These are phyloP conservation scores for Rhizopus delemar DNA, from an alignment of 371 early-diverging fungal genomes.

Conservation along the genomic window DNA sequence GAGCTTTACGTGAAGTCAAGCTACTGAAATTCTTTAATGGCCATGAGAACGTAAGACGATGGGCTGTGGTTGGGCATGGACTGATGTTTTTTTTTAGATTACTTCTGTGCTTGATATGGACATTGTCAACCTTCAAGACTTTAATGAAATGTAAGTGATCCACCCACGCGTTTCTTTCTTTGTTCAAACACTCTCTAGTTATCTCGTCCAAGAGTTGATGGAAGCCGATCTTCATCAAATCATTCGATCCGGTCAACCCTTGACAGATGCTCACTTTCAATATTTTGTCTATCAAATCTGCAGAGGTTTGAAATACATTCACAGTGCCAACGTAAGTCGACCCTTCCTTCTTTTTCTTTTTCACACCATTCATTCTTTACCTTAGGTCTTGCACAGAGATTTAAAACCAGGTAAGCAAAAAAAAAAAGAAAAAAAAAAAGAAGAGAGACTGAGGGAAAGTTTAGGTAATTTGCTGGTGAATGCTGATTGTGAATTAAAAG, in stretches of 20 bases:
- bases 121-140: slow-evolving; percentile 57
- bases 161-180: too few species aligned
- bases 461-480: slow-evolving; percentile 87
- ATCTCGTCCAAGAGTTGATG: slow-evolving; percentile 93
- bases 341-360: neutral
- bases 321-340: slow-evolving; percentile 89
- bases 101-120: slow-evolving; percentile 73
- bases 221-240: slow-evolving; percentile 98
- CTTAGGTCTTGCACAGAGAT: slow-evolving; percentile 87
- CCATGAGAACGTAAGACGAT: slow-evolving; percentile 91
- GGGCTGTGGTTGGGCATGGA: too few species aligned
- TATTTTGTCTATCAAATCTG: slow-evolving; percentile 98
- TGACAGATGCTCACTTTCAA: slow-evolving; percentile 97
- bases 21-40: slow-evolving; percentile 88
- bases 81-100: slow-evolving; percentile 72
- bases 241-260: slow-evolving; percentile 92
- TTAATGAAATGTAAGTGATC: slow-evolving; percentile 79
- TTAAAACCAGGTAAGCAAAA: slow-evolving; percentile 81
- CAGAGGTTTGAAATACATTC: slow-evolving; percentile 96
- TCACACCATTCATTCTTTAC: neutral
- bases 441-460: too few species aligned
- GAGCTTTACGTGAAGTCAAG: slow-evolving; percentile 89
- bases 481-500: slow-evolving; percentile 94
- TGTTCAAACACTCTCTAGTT: slow-evolving; percentile 33
- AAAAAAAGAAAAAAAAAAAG: too few species aligned